These are phyloP conservation scores for Mucor irregularis DNA, from an alignment of 371 early-diverging fungal genomes.

Conservation along the genomic window DNA sequence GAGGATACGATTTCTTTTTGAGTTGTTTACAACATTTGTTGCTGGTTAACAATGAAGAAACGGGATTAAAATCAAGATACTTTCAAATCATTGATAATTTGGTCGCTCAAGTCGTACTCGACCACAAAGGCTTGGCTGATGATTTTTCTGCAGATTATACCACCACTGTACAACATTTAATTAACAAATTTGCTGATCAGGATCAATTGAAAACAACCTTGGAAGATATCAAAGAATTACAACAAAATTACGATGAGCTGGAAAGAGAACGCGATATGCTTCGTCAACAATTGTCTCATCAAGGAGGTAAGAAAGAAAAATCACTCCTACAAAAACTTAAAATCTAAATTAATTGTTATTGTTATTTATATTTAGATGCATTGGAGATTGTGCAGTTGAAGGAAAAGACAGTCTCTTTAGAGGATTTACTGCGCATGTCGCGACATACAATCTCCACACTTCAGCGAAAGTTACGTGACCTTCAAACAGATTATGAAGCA, in stretches of 20 bases:
- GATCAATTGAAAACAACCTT: slow-evolving; percentile 70
- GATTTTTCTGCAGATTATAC: slow-evolving; percentile 62
- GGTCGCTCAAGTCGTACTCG: slow-evolving; percentile 80
- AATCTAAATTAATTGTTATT: neutral
- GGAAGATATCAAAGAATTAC: slow-evolving; percentile 66
- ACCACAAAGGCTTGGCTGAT: slow-evolving; percentile 73
- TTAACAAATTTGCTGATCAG: slow-evolving; percentile 79
- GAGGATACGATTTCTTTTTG: slow-evolving; percentile 77
- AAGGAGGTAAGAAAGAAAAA: slow-evolving; percentile 26
- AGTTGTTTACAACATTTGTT: slow-evolving; percentile 79
- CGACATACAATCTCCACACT: slow-evolving; percentile 79
- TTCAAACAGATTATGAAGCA: slow-evolving; percentile 65
- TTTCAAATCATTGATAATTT: slow-evolving; percentile 82
- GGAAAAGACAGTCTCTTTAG: slow-evolving; percentile 74
- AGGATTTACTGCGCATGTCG: slow-evolving; percentile 78
- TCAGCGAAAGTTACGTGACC: slow-evolving; percentile 69
- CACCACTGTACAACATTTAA: slow-evolving; percentile 72
- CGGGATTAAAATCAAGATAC: slow-evolving; percentile 61
- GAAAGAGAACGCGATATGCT: slow-evolving; percentile 55
- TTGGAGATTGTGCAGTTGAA: slow-evolving; percentile 51
- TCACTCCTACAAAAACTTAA: too few species aligned
- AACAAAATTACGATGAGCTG: slow-evolving; percentile 32
- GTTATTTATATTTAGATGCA: slow-evolving; percentile 15
- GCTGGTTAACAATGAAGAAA: slow-evolving; percentile 67
- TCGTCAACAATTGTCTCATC: slow-evolving; percentile 30